Evolutionary conservation across 768 basidiomycete genomes (phyloP).

Genomic region (Kondoa subrosea): DNA sequence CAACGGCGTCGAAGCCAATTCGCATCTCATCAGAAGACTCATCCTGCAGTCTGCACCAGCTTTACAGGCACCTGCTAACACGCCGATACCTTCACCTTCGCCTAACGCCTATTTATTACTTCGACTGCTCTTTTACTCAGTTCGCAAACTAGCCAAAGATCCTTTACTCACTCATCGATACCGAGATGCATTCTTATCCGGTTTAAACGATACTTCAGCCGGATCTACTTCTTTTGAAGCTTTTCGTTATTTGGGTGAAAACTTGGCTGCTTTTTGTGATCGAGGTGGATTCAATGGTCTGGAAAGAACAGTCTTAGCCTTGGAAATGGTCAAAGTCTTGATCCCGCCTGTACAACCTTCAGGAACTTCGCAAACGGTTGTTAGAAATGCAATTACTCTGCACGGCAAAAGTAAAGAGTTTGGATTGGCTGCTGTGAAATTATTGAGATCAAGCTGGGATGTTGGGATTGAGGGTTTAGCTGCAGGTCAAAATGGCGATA

Average conservation of each 20-base stretch:
- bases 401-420: constrained; percentile 4
- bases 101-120: constrained; percentile 42
- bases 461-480: constrained; percentile 3
- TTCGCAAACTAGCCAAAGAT: constrained; percentile 72
- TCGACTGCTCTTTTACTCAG: constrained; percentile 71
- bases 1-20: constrained; percentile 90
- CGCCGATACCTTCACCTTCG: constrained; percentile 1
- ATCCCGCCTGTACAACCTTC: not conserved
- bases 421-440: not conserved
- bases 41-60: constrained; percentile 52
- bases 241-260: not conserved
- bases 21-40: constrained; percentile 91
- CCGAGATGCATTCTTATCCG: constrained; percentile 58
- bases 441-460: not conserved
- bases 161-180: constrained; percentile 79
- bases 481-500: constrained; percentile 1
- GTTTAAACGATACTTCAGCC: constrained; percentile 21
- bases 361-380: not conserved
- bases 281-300: constrained; percentile 6
- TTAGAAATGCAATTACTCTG: not conserved
- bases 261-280: constrained; percentile 8
- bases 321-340: constrained; percentile 6
- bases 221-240: not conserved
- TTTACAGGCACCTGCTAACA: constrained; percentile 1
- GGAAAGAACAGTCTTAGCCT: not conserved